Conservation (phyloP, 225 moss, liverwort and hornwort species). For the Anthoceros angustus region DNA sequence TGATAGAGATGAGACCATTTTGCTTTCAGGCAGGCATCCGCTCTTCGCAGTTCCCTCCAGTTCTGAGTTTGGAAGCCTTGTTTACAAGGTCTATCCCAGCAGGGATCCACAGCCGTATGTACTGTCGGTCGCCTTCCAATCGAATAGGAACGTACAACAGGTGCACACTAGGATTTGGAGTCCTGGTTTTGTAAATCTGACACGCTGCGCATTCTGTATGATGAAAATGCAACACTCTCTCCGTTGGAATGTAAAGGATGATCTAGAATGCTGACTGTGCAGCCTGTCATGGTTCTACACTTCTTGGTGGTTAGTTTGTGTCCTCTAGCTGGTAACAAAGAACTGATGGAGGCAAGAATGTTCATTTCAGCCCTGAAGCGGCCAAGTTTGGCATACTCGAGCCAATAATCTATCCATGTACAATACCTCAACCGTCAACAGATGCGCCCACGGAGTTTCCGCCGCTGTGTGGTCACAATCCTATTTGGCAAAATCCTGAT, state of each 20-base stretch:
- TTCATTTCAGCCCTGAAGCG: not conserved
- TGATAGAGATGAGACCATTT: not conserved
- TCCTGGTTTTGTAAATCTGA: no score
- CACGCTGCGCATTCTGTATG: no score
- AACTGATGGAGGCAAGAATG: not conserved
- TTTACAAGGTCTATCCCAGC: conserved; percentile 59
- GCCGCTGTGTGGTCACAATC: not conserved
- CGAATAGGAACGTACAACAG: conserved; percentile 61
- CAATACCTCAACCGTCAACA: not conserved
- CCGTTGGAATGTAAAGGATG: no score
- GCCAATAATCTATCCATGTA: not conserved
- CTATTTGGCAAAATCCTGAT: not conserved
- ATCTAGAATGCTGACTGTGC: no score
- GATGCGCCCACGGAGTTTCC: not conserved
- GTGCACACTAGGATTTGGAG: conserved; percentile 15
- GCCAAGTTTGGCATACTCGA: not conserved
- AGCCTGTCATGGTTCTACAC: no score
- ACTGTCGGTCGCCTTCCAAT: conserved; percentile 45
- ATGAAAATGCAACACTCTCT: no score
- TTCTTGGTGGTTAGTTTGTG: no score
- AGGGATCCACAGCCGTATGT: conserved; percentile 43
- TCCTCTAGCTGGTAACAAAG: not conserved
- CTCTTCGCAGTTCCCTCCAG: not conserved
- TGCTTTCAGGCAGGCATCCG: not conserved
- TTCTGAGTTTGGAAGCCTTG: conserved; percentile 12